Evolutionary conservation across 2,329 filamentous ascomycete genomes (phyloP).

Genomic region (Metarhizium sp.): DNA sequence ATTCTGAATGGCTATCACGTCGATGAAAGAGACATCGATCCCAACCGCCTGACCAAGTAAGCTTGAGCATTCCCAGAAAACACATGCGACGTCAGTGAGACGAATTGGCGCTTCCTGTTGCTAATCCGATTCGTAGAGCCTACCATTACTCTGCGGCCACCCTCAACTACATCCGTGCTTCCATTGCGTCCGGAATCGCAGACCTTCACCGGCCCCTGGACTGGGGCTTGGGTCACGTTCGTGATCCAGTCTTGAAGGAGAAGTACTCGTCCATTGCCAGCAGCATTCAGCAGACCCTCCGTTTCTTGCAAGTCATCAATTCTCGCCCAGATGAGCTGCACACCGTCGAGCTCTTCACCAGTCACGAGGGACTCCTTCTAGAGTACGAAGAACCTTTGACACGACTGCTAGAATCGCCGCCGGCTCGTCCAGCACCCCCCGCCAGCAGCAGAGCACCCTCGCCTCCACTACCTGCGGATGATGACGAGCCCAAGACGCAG

Average conservation of each 20-base stretch:
- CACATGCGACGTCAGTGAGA: background rate
- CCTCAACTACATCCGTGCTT: slow-evolving; percentile 81
- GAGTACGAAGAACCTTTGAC: slow-evolving; percentile 92
- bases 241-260: slow-evolving; percentile 69
- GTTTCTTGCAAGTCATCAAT: slow-evolving; percentile 90
- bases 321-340: slow-evolving; percentile 76
- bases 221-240: slow-evolving; percentile 89
- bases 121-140: slow-evolving; percentile 41
- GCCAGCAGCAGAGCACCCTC: slow-evolving; percentile 29
- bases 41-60: slow-evolving; percentile 66
- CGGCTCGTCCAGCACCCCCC: slow-evolving; percentile 12
- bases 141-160: slow-evolving; percentile 96
- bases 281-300: slow-evolving; percentile 81
- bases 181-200: slow-evolving; percentile 79
- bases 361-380: slow-evolving; percentile 85
- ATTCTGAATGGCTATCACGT: slow-evolving; percentile 84
- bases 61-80: slow-evolving; percentile 8
- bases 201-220: slow-evolving; percentile 89
- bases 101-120: background rate
- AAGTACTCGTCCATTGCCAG: slow-evolving; percentile 80
- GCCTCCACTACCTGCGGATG: slow-evolving; percentile 20
- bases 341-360: slow-evolving; percentile 91
- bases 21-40: slow-evolving; percentile 72
- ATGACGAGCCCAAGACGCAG: background rate
- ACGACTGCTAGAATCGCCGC: slow-evolving; percentile 59